A percentile compares a stretch with the other conserved stretches of the same genome.
Conservation (phyloP, 108 stramenopile genomes). For the Pelagomonas calceolata region DNA sequence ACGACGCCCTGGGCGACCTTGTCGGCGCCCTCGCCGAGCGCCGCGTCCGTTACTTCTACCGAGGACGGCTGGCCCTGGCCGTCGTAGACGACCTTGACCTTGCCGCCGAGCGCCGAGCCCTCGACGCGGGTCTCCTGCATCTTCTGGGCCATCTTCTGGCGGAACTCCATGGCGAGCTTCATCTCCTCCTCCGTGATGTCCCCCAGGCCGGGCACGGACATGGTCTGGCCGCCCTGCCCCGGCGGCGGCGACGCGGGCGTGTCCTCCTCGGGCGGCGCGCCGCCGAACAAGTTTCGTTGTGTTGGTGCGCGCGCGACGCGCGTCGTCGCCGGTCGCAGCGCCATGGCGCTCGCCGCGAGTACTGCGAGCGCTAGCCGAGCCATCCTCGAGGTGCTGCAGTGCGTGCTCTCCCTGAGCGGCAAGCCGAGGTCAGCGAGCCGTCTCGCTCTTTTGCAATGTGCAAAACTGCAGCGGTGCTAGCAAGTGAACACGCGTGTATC, state of each 20-base stretch:
- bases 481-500: too few species aligned
- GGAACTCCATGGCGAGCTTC: constrained; percentile 3
- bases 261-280: neutral
- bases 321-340: too few species aligned
- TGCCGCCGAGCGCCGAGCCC: neutral
- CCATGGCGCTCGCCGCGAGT: too few species aligned
- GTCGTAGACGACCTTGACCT: neutral
- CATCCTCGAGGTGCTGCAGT: too few species aligned
- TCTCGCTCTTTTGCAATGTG: too few species aligned
- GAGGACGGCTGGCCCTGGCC: neutral
- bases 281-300: too few species aligned
- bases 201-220: neutral
- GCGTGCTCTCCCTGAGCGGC: too few species aligned
- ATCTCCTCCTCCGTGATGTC: neutral
- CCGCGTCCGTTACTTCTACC: neutral
- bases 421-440: too few species aligned
- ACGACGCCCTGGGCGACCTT: neutral
- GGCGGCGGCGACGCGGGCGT: neutral
- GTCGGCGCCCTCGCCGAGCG: neutral
- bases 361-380: too few species aligned
- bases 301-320: too few species aligned
- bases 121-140: neutral
- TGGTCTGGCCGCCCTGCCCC: neutral
- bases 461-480: too few species aligned
- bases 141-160: neutral